phyloP scores from a whole-genome alignment of 2,329 filamentous ascomycete species.

The Pyrenophora seminiperda region DNA sequence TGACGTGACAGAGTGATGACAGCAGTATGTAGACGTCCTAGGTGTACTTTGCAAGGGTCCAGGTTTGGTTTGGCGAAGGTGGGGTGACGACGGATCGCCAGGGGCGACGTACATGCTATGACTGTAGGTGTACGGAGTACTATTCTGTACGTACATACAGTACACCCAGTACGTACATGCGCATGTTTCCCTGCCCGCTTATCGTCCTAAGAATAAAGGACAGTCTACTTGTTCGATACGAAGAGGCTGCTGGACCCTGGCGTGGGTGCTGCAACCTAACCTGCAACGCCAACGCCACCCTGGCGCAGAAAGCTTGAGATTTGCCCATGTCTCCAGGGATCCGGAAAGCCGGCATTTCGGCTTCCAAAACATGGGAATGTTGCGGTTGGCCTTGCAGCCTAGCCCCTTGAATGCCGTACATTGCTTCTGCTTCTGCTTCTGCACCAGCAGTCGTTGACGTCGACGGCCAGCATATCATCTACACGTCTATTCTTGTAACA shows the following conservation, averaged over 20 bases:
- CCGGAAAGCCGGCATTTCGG: constrained; percentile 13
- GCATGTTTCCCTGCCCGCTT: not conserved
- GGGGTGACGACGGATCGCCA: constrained; percentile 15
- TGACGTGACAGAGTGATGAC: constrained; percentile 16
- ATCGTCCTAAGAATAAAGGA: constrained; percentile 3
- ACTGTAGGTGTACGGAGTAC: no score
- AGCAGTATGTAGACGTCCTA: no score
- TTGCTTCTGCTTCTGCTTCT: no score
- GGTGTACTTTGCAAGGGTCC: constrained; percentile 13
- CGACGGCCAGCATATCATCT: not conserved
- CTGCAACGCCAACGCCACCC: constrained; percentile 23
- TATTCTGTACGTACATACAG: not conserved
- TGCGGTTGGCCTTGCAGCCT: constrained; percentile 11
- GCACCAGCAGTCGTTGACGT: no score
- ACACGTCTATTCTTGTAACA: constrained; percentile 10
- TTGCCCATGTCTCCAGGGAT: constrained; percentile 19
- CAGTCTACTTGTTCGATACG: not conserved
- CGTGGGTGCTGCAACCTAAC: constrained; percentile 13
- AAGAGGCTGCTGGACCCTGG: constrained; percentile 14
- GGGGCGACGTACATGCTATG: constrained; percentile 8
- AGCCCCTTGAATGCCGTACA: not conserved
- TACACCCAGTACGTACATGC: not conserved
- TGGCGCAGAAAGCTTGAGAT: constrained; percentile 19
- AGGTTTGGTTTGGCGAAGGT: constrained; percentile 4
- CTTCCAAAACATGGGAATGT: constrained; percentile 19